Evolutionary conservation across 164 flowering plant species (phyloP).

Genomic region (Vitis labrusca): DNA sequence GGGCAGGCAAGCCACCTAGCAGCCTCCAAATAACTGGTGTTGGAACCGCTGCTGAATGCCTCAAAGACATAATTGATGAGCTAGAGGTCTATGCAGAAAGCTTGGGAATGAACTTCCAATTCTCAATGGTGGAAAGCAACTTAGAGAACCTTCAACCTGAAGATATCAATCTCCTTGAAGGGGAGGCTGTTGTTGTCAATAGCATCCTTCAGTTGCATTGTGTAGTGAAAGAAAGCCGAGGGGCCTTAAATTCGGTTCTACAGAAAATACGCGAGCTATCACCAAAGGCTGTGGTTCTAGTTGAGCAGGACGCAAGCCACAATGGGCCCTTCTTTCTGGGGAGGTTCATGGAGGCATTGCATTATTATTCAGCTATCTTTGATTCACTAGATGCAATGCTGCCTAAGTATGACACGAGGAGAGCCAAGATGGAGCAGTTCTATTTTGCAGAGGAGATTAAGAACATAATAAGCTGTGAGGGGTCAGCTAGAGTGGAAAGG

Average conservation of each 20-base stretch:
- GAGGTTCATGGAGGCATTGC: constrained; percentile 65
- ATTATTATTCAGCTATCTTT: constrained; percentile 62
- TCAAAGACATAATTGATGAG: constrained; percentile 39
- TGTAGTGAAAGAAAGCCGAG: constrained; percentile 66
- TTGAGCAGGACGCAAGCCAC: constrained; percentile 66
- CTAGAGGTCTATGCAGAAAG: constrained; percentile 38
- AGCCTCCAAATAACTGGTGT: constrained; percentile 50
- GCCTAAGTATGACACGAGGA: constrained; percentile 55
- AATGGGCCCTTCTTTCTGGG: constrained; percentile 69
- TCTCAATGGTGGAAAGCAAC: constrained; percentile 42
- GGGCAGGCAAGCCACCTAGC: constrained; percentile 32
- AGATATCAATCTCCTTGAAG: constrained; percentile 30
- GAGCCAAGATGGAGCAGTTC: constrained; percentile 64
- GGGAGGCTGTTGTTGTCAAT: constrained; percentile 48
- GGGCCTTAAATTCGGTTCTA: constrained; percentile 57
- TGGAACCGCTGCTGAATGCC: constrained; percentile 24
- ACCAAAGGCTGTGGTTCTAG: constrained; percentile 42
- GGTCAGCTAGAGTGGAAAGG: constrained; percentile 57
- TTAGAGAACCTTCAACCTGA: constrained; percentile 43
- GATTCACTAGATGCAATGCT: constrained; percentile 60
- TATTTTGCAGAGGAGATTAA: constrained; percentile 69
- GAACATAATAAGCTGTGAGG: constrained; percentile 71
- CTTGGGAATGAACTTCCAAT: constrained; percentile 42
- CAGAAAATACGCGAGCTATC: constrained; percentile 49
- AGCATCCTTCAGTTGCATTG: constrained; percentile 63